phyloP scores from a whole-genome alignment of 805 yeast genomes.

The Jamesozyma spencerorum region DNA sequence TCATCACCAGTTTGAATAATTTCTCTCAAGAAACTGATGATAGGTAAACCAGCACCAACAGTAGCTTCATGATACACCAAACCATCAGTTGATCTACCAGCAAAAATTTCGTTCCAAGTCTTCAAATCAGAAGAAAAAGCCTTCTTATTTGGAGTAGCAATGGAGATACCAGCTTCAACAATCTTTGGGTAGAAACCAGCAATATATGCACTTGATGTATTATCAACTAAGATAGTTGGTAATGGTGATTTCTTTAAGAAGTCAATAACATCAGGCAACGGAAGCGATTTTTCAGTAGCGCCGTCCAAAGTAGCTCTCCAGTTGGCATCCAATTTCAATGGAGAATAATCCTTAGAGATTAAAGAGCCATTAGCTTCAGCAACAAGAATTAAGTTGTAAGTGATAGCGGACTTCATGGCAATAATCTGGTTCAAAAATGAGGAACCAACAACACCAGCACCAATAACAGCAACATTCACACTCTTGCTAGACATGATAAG shows the following conservation, averaged over 20 bases:
- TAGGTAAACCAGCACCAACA: slow-evolving; percentile 97
- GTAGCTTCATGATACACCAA: slow-evolving; percentile 96
- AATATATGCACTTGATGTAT: slow-evolving; percentile 76
- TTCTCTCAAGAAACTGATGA: slow-evolving; percentile 81
- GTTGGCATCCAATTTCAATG: slow-evolving; percentile 46
- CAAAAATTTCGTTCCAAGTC: slow-evolving; percentile 72
- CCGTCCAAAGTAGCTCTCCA: slow-evolving; percentile 46
- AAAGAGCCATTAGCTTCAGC: slow-evolving; percentile 69
- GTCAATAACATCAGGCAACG: slow-evolving; percentile 48
- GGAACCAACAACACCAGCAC: slow-evolving; percentile 93
- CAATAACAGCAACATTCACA: slow-evolving; percentile 65
- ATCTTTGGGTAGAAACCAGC: slow-evolving; percentile 73
- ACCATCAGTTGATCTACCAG: slow-evolving; percentile 44
- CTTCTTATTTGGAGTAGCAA: slow-evolving; percentile 97
- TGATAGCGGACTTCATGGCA: slow-evolving; percentile 48
- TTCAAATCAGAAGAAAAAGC: slow-evolving; percentile 76
- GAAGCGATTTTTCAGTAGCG: slow-evolving; percentile 38
- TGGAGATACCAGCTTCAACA: slow-evolving; percentile 68
- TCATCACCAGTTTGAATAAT: slow-evolving; percentile 88
- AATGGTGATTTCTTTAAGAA: slow-evolving; percentile 55
- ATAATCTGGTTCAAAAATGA: slow-evolving; percentile 79
- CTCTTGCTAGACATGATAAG: slow-evolving; percentile 36
- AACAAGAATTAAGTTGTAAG: slow-evolving; percentile 69
- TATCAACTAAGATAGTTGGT: slow-evolving; percentile 84
- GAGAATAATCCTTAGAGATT: slow-evolving; percentile 56